A percentile compares a stretch with the other conserved stretches of the same genome.
phyloP scores from a whole-genome alignment of 2,329 filamentous ascomycete species.

The Colletotrichum zoysiae region DNA sequence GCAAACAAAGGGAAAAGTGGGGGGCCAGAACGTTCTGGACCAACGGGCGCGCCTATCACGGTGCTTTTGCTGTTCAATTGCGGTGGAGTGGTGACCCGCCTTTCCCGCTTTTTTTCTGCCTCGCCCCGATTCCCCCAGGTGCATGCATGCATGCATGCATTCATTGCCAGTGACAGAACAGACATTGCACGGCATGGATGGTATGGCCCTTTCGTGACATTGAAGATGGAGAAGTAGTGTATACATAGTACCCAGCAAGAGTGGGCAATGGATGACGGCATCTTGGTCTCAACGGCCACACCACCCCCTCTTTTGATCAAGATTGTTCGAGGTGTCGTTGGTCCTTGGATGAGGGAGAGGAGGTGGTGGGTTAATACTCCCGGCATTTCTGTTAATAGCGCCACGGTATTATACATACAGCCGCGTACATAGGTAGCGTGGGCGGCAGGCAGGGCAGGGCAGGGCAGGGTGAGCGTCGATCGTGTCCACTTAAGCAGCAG shows the following conservation, averaged over 20 bases:
- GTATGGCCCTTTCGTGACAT: conserved; percentile 13
- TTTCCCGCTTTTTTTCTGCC: no score
- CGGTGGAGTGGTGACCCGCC: neutral
- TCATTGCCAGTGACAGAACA: neutral
- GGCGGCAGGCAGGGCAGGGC: neutral
- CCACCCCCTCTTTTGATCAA: neutral
- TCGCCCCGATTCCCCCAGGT: neutral
- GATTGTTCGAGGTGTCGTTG: neutral
- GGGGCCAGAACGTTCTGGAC: conserved; percentile 27
- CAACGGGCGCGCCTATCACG: neutral
- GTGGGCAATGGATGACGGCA: conserved; percentile 12
- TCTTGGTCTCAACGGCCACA: conserved; percentile 1
- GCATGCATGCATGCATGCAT: neutral
- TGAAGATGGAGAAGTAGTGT: conserved; percentile 27
- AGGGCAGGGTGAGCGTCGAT: neutral
- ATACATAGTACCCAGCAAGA: neutral
- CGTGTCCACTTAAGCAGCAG: neutral
- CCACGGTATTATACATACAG: neutral
- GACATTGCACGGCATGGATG: neutral
- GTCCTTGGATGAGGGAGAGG: neutral
- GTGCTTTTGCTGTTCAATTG: neutral
- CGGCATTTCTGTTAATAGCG: conserved; percentile 12
- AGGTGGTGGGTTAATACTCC: neutral
- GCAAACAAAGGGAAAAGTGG: neutral
- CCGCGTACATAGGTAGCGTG: neutral